Evolutionary conservation across 2,329 filamentous ascomycete genomes (phyloP).

Genomic region (Setomelanomma holmii): DNA sequence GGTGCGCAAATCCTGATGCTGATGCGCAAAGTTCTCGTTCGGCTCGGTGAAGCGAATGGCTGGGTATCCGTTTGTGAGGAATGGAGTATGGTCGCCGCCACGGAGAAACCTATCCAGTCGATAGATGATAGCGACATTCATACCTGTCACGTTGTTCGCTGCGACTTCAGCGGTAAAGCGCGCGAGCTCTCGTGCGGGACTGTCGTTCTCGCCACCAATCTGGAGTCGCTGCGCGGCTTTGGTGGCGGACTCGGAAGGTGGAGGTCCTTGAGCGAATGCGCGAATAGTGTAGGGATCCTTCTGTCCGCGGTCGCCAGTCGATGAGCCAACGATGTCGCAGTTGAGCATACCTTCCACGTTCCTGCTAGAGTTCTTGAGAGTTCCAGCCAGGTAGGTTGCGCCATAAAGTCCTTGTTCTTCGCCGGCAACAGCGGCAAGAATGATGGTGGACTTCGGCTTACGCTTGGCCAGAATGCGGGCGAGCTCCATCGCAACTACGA

Average conservation of each 20-base stretch:
- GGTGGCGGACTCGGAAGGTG: slow-evolving; percentile 52
- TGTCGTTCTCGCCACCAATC: slow-evolving; percentile 60
- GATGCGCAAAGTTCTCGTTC: slow-evolving; percentile 64
- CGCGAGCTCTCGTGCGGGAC: slow-evolving; percentile 62
- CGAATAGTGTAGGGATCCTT: slow-evolving; percentile 61
- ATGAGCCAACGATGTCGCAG: slow-evolving; percentile 64
- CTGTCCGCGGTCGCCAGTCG: slow-evolving; percentile 55
- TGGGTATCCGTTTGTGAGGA: slow-evolving; percentile 63
- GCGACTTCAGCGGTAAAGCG: slow-evolving; percentile 64
- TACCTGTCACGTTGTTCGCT: slow-evolving; percentile 59
- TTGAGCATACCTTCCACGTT: slow-evolving; percentile 66
- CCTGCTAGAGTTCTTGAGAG: slow-evolving; percentile 58
- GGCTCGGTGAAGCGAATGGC: slow-evolving; percentile 66
- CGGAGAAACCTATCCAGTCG: slow-evolving; percentile 64
- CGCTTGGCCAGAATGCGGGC: slow-evolving; percentile 60
- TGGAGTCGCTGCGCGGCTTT: slow-evolving; percentile 50
- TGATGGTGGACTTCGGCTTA: slow-evolving; percentile 60
- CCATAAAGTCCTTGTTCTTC: slow-evolving; percentile 66
- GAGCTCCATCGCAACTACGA: slow-evolving; percentile 60
- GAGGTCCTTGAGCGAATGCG: slow-evolving; percentile 61
- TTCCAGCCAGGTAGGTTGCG: slow-evolving; percentile 60
- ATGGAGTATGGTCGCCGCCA: slow-evolving; percentile 64
- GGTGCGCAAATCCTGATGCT: slow-evolving; percentile 63
- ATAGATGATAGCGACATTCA: slow-evolving; percentile 65
- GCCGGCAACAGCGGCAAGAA: slow-evolving; percentile 64